A percentile compares a stretch with the other conserved stretches of the same genome.
Evolutionary conservation across 179 eudicot species (phyloP).

Genomic region (Corrigiola litoralis): DNA sequence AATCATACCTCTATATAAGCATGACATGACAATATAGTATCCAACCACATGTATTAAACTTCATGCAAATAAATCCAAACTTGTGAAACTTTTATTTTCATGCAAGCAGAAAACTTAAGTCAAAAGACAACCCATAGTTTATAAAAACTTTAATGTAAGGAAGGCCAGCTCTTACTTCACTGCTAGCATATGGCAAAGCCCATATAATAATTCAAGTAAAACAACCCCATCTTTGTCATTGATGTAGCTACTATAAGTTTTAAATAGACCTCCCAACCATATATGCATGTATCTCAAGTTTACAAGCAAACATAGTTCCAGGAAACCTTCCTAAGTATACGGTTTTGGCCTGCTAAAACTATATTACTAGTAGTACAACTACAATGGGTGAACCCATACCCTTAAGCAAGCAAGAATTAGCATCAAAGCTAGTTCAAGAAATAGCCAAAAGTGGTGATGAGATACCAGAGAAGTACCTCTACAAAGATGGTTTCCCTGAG

Average conservation of each 20-base stretch:
- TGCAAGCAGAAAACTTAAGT: neutral
- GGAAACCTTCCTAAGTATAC: neutral
- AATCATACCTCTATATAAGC: too few species aligned
- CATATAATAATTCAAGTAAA: neutral
- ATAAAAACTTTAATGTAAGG: neutral
- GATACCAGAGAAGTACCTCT: conserved; percentile 3
- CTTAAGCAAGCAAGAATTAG: conserved; percentile 3
- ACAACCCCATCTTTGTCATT: conserved; percentile 12
- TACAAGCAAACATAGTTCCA: too few species aligned
- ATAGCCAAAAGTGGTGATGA: conserved; percentile 8
- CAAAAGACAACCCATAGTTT: neutral
- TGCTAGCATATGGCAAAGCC: neutral
- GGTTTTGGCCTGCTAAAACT: too few species aligned
- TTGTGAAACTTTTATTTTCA: too few species aligned
- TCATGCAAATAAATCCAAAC: too few species aligned
- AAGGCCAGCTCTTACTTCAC: neutral
- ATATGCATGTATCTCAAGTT: neutral
- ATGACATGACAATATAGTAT: too few species aligned
- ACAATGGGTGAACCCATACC: neutral
- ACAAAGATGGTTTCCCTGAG: conserved; percentile 19
- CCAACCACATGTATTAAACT: too few species aligned
- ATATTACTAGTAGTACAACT: too few species aligned
- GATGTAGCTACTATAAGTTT: neutral
- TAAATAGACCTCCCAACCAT: neutral
- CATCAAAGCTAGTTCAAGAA: conserved; percentile 32